Base-by-base conservation (phyloP, 768 basidiomycete species). In the Suillus decipiens region DNA sequence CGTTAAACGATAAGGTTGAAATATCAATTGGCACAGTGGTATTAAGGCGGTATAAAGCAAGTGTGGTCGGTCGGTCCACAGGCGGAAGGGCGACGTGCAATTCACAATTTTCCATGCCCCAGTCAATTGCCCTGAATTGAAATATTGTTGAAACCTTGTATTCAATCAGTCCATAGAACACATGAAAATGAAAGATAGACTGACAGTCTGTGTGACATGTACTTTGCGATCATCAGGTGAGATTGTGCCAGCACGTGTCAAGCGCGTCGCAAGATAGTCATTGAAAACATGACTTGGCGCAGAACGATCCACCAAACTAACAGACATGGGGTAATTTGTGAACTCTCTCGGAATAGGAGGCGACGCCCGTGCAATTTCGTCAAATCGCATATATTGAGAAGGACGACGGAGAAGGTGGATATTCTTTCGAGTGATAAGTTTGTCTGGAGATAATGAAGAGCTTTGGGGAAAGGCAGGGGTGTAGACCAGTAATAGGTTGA, bases 191-290 rank as follows among this genome's bases (percentile, higher is more conserved):
- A 2, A 53, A 33, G 51, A 33, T 19, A 7, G n/a, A 33, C 51
- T 2, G 19, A 53, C 51, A 19, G 17, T 12, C 33, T 53, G 51
- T 19, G 51, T 19, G 12, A 33, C 31, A 6, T 19, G 51, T 33
- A n/a, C 51, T 53, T 53, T 53, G 31, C 51, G 51, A 31, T 53
- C 51, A 33, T 53, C 31, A 53, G 51, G 50, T 17, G 28, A 51
- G 10, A 19, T 53, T 53, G 51, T 53, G 17, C 51, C 51, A 19
- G 31, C 19, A n/a, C 51, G 51, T 19, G 51, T 33, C 31, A 5
- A 31, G 50, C 17, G 50, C 50, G 11, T 51, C 5, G 50, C 50
- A 51, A 51, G 50, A 51, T 51, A 31, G 50, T 51, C 50, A 51
- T 51, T 31, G 50, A 51, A 51, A 33, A 53, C 51, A 33, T 53